These are phyloP conservation scores for Ustilago esculenta DNA, from an alignment of 1,284 basidiomycete species.

Conservation along the genomic window DNA sequence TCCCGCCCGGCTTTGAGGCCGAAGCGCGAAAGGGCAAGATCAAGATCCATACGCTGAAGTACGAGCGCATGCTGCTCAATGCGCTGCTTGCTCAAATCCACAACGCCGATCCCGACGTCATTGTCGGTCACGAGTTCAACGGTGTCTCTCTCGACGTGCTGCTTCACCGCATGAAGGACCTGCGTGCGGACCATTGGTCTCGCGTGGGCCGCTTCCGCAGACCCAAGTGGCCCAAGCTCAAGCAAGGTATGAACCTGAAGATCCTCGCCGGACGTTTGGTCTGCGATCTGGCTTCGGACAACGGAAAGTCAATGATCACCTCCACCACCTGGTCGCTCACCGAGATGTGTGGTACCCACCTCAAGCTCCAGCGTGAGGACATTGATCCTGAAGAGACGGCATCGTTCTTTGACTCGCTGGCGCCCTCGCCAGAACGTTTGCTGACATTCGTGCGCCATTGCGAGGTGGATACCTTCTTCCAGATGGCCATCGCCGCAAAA, in stretches of 20 bases:
- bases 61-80: conserved; percentile 85
- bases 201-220: conserved; percentile 90
- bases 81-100: conserved; percentile 83
- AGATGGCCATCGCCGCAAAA: conserved; percentile 91
- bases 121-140: conserved; percentile 93
- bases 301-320: conserved; percentile 85
- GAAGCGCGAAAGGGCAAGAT: conserved; percentile 71
- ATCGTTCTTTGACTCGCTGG: conserved; percentile 84
- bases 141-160: conserved; percentile 92
- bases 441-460: conserved; percentile 90
- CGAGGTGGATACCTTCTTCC: conserved; percentile 92
- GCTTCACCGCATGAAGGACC: conserved; percentile 86
- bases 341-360: conserved; percentile 82
- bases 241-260: conserved; percentile 78
- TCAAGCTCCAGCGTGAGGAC: conserved; percentile 73
- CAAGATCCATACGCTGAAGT: conserved; percentile 76
- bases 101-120: conserved; percentile 90
- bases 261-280: conserved; percentile 87
- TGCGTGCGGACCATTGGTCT: conserved; percentile 82
- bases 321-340: conserved; percentile 89
- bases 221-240: conserved; percentile 81
- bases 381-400: conserved; percentile 96
- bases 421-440: conserved; percentile 80
- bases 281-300: conserved; percentile 92
- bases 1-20: conserved; percentile 83